Evolutionary conservation across 2,329 filamentous ascomycete species (phyloP), one percentile per base, ranked within the genome.

Genomic region (Pleomassaria siparia): DNA sequence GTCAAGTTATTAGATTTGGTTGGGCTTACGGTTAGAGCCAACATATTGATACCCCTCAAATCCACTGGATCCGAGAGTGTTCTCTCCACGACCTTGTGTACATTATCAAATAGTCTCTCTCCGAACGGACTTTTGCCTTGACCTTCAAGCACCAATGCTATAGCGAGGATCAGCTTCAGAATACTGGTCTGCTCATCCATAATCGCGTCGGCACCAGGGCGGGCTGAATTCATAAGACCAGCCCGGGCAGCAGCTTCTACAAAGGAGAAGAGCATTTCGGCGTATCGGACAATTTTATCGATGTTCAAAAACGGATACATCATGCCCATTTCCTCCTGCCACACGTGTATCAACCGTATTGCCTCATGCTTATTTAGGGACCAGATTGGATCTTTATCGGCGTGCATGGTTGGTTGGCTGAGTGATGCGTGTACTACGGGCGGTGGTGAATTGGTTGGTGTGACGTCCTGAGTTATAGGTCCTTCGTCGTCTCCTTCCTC

Each of bases 221-320:
- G 56, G 11, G 70, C 73, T 15, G 74, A 67, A 56, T 82, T 78
- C 53, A 82, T 77, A 37, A 87, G 75, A 2, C 84, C 82, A 3
- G 77, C 78, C 29, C 82, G 74, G 22, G 77, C 70, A 13, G 83
- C 83, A 24, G 84, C 81, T 56, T 91, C 87, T 63, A 94, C 84
- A 67, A 89, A 94, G 0, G 81, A 77, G 46, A 85, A 86, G 1
- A 96, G 74, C 49, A 80, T 78, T 52, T 81, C 84, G 6, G 86
- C 85, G 66, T 95, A 88, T 5, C 77, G 75, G 29, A 88, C 84
- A 30, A 95, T 75, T 33, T 79, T 79, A 33, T 87, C 82, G 28
- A 95, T 87, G 56, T 89, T 82, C 39, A 95, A 70, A 3, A 96
- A 82, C 0, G 92, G 92, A 67, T 95, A 96, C 89, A 96, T 95